phyloP scores from a whole-genome alignment of 805 yeast genomes.

The Henningerozyma blattae region DNA sequence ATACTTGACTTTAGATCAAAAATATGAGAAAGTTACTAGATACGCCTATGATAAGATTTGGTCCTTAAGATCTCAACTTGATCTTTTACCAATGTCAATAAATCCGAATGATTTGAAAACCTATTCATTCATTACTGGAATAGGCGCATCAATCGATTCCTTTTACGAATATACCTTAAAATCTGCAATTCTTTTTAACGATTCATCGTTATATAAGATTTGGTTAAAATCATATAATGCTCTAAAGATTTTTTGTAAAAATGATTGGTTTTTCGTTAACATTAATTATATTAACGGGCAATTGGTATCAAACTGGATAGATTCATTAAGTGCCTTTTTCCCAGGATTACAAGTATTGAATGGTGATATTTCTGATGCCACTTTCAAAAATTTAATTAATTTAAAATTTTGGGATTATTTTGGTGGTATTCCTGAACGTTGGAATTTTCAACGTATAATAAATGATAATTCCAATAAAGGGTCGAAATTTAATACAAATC shows the following conservation, averaged over 20 bases:
- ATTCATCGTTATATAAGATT: slow-evolving; percentile 35
- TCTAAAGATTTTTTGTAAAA: slow-evolving; percentile 39
- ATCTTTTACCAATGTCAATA: slow-evolving; percentile 69
- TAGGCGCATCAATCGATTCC: slow-evolving; percentile 88
- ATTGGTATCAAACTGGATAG: slow-evolving; percentile 58
- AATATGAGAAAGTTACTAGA: slow-evolving; percentile 52
- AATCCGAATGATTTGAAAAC: slow-evolving; percentile 46
- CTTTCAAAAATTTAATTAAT: slow-evolving; percentile 45
- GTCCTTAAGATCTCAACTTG: slow-evolving; percentile 47
- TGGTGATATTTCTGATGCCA: slow-evolving; percentile 63
- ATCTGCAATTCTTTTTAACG: slow-evolving; percentile 60
- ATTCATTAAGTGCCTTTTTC: slow-evolving; percentile 77
- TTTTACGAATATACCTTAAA: slow-evolving; percentile 83
- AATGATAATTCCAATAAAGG: too few relatives aligned
- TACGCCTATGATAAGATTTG: slow-evolving; percentile 59
- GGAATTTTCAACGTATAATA: slow-evolving; percentile 42
- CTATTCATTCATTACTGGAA: slow-evolving; percentile 54
- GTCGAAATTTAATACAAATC: too few relatives aligned
- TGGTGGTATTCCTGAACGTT: slow-evolving; percentile 81
- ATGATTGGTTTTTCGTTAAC: slow-evolving; percentile 43
- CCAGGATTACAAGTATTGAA: slow-evolving; percentile 73
- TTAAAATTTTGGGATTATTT: slow-evolving; percentile 70
- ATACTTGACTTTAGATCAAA: slow-evolving; percentile 57
- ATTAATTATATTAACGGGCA: slow-evolving; percentile 43
- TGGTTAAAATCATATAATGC: slow-evolving; percentile 55